Percentiles rank a stretch among this genome's conserved stretches.
Conservation (phyloP, 164 flowering plant genomes). For the Stephania japonica region DNA sequence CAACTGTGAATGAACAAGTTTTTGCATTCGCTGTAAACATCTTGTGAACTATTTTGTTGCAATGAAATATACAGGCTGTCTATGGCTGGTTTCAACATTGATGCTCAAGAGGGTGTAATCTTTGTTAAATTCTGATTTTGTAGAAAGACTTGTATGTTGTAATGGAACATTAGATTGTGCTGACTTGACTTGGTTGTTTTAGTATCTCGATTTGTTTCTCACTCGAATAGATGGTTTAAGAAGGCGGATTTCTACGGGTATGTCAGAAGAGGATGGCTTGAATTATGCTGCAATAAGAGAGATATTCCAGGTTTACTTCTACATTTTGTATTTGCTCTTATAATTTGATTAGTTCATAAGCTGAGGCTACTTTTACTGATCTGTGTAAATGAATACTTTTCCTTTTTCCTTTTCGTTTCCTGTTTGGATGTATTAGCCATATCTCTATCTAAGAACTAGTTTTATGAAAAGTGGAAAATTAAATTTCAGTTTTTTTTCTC, state of each 20-base stretch:
- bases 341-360: neutral
- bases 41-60: neutral
- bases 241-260: slow-evolving; percentile 40
- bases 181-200: slow-evolving; percentile 15
- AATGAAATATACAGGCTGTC: neutral
- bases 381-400: neutral
- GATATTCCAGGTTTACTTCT: slow-evolving; percentile 60
- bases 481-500: too few relatives aligned
- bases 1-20: neutral
- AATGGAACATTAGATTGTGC: neutral
- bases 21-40: neutral
- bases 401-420: too few relatives aligned
- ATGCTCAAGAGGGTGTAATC: neutral
- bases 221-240: slow-evolving; percentile 87
- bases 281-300: slow-evolving; percentile 51
- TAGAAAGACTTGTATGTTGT: too few relatives aligned
- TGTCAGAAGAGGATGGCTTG: slow-evolving; percentile 27
- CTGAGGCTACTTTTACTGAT: too few relatives aligned
- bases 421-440: too few relatives aligned
- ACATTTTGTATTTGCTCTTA: neutral
- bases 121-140: neutral
- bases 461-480: too few relatives aligned
- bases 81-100: neutral
- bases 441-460: too few relatives aligned
- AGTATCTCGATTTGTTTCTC: slow-evolving; percentile 84